Evolutionary conservation across 164 flowering plant species (phyloP), one percentile per base, ranked within the genome.

Genomic region (Vitis rotundifolia): DNA sequence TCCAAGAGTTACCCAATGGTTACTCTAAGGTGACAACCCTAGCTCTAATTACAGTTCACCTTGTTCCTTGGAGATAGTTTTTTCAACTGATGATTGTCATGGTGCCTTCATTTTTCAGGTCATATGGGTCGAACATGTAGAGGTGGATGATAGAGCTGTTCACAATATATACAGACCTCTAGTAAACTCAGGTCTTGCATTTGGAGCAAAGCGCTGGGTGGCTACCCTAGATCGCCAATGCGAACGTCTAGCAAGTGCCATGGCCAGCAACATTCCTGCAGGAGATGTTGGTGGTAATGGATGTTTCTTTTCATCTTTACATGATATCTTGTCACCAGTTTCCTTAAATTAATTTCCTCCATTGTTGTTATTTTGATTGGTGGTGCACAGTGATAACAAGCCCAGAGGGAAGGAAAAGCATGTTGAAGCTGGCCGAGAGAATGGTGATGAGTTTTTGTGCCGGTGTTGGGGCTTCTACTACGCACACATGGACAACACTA

Each of bases 191-290:
- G 86, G 89, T 12, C 84, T 89, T 8, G 94, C 92, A 14, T 94
- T 94, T 64, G 98, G 98, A n/a, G 98, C 98, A 13, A 89, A 84
- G 67, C 92, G 94, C 49, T 94, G 98, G 98, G 86, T 91, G 44
- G 84, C 94, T 8, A 86, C 87, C 4, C 73, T 94, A 5, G 90
- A 88, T 61, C 71, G 97, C 28, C 97, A 90, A 59, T 92, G 94
- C 50, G 94, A 94, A 76, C 91, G 97, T 19, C 85, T 92, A 16
- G 98, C 95, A 16, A 91, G 91, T 71, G 79, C 82, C 7, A 83
- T 93, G 94, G 91, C 97, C 12, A 87, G 73, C 57, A 84, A 85
- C 77, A 85, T 86, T 58, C 84, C 91, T 11, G 70, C 95, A 1
- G 90, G 87, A 61, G 95, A 89, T 49, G 76, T 79, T 15, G 85